Conservation (phyloP, 768 basidiomycete genomes). For the Polyporus arcularius region DNA sequence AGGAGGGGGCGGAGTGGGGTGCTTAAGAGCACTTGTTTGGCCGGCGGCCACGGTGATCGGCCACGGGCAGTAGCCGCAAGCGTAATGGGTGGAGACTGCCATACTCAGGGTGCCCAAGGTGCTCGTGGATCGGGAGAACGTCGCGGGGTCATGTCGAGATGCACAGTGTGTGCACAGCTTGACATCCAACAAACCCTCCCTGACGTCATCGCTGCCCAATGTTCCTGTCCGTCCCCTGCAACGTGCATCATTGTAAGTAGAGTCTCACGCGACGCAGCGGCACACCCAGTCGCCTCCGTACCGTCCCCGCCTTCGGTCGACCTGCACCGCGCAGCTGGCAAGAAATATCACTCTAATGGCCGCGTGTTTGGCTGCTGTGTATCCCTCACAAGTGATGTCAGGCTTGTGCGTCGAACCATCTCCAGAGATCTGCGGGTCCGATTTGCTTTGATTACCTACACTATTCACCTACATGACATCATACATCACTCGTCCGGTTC, state of each 20-base stretch:
- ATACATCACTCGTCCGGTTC: constrained; percentile 10
- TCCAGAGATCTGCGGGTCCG: constrained; percentile 17
- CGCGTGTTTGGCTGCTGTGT: constrained; percentile 13
- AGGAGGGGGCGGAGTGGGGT: background rate
- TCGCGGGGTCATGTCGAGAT: background rate
- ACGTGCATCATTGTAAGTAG: background rate
- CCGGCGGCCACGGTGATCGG: constrained; percentile 9
- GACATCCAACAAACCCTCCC: background rate
- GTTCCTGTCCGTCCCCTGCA: background rate
- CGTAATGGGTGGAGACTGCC: constrained; percentile 20
- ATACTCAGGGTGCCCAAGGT: constrained; percentile 4
- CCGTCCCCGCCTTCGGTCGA: too few species aligned
- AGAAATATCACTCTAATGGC: too few species aligned
- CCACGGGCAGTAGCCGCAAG: constrained; percentile 4
- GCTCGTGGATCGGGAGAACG: constrained; percentile 8
- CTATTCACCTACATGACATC: constrained; percentile 19
- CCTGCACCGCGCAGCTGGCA: too few species aligned
- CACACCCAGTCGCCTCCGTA: too few species aligned
- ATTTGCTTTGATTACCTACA: constrained; percentile 7
- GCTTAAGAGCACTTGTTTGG: background rate
- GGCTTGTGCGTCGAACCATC: constrained; percentile 1
- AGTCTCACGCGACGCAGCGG: too few species aligned
- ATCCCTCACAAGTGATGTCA: constrained; percentile 17
- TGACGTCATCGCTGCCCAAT: background rate
- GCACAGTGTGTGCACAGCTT: background rate